Percentiles rank a stretch among this genome's conserved stretches.
phyloP scores from a whole-genome alignment of 805 yeast species.

The Candida sonorensis region DNA sequence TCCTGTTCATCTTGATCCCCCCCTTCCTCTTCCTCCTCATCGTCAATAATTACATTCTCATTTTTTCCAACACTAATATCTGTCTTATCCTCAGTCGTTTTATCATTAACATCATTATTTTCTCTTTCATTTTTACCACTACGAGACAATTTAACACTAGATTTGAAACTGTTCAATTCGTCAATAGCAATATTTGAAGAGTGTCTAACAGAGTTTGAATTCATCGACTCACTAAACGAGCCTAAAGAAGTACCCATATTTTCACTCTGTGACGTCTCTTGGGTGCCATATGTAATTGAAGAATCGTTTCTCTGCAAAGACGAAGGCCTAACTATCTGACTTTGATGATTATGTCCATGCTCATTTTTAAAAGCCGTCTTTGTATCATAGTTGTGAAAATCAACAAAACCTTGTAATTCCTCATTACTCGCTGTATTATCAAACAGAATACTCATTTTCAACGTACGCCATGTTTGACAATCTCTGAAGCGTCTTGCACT shows the following conservation, averaged over 20 bases:
- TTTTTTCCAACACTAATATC: slow-evolving; percentile 1
- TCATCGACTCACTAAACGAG: slow-evolving; percentile 13
- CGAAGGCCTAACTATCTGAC: background rate
- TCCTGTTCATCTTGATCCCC: slow-evolving; percentile 4
- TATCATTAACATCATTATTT: no score
- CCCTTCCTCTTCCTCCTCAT: slow-evolving; percentile 11
- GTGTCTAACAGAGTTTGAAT: slow-evolving; percentile 8
- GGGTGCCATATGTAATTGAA: slow-evolving; percentile 13
- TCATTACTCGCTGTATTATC: slow-evolving; percentile 9
- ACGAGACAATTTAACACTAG: slow-evolving; percentile 1
- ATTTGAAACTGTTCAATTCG: slow-evolving; percentile 2
- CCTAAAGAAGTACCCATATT: slow-evolving; percentile 17
- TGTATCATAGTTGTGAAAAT: slow-evolving; percentile 5
- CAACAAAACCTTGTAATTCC: slow-evolving; percentile 10
- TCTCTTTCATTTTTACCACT: background rate
- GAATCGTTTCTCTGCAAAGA: slow-evolving; percentile 7
- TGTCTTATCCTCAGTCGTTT: background rate
- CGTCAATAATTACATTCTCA: slow-evolving; percentile 21
- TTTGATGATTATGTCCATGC: background rate
- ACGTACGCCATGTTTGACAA: slow-evolving; percentile 56
- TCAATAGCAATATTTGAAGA: slow-evolving; percentile 2
- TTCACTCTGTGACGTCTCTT: slow-evolving; percentile 16
- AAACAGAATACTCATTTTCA: slow-evolving; percentile 42
- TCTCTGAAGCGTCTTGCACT: slow-evolving; percentile 45
- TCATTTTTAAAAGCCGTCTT: slow-evolving; percentile 1